Conservation (phyloP, 2,329 filamentous ascomycete genomes). For the Torrubiellomyces zombiae region DNA sequence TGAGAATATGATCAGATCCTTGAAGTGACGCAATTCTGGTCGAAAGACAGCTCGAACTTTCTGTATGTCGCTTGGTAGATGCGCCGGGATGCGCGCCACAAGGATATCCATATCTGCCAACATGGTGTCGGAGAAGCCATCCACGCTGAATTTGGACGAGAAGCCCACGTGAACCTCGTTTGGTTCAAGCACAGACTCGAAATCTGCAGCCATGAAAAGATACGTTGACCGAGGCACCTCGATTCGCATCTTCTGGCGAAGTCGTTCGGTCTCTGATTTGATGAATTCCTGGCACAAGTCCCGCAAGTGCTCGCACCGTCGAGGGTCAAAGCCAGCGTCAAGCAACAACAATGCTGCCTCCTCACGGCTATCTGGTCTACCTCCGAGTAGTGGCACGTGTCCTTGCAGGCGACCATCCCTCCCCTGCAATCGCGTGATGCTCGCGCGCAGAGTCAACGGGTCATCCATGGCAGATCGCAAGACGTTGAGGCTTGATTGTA, state of each 20-base stretch:
- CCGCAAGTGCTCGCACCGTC: slow-evolving; percentile 28
- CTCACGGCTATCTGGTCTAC: slow-evolving; percentile 30
- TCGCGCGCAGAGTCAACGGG: slow-evolving; percentile 31
- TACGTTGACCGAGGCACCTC: slow-evolving; percentile 43
- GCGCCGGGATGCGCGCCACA: slow-evolving; percentile 52
- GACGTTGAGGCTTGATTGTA: slow-evolving; percentile 34
- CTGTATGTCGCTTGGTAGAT: slow-evolving; percentile 57
- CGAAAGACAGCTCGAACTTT: slow-evolving; percentile 42
- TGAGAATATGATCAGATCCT: slow-evolving; percentile 68
- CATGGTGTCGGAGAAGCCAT: slow-evolving; percentile 33
- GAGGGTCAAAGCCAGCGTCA: slow-evolving; percentile 41
- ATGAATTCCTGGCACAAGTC: slow-evolving; percentile 30
- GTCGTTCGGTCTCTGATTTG: slow-evolving; percentile 31
- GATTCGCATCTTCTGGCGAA: slow-evolving; percentile 42
- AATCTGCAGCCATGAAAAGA: slow-evolving; percentile 53
- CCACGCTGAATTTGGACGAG: slow-evolving; percentile 42
- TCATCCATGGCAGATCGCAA: slow-evolving; percentile 33
- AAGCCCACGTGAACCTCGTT: slow-evolving; percentile 54
- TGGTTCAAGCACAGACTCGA: slow-evolving; percentile 39
- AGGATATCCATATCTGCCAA: slow-evolving; percentile 44
- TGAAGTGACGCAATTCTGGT: slow-evolving; percentile 47
- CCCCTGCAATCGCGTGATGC: too few relatives aligned
- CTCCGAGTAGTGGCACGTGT: slow-evolving; percentile 26
- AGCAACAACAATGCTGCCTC: slow-evolving; percentile 39
- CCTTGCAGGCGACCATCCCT: slow-evolving; percentile 22